A percentile compares a stretch with the other conserved stretches of the same genome.
Conservation (phyloP, 768 basidiomycete species). For the Xerocomus spinulosus region DNA sequence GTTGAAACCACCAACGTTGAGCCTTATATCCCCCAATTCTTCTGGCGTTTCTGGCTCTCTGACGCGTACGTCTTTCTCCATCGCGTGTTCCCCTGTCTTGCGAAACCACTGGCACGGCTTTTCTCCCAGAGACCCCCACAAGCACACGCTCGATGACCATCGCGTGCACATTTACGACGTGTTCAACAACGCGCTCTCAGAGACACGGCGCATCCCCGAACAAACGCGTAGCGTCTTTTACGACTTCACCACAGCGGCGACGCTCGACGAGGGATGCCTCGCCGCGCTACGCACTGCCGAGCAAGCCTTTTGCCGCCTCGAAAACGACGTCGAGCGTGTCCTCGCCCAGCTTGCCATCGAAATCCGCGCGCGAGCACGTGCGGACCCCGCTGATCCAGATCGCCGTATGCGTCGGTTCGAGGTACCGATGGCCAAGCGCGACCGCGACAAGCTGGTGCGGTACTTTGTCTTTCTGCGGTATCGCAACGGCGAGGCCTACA, state of each 20-base stretch:
- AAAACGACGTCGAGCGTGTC: slow-evolving; percentile 38
- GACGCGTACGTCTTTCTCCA: slow-evolving; percentile 31
- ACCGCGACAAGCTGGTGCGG: slow-evolving; percentile 40
- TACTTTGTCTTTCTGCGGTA: slow-evolving; percentile 57
- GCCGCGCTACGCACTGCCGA: slow-evolving; percentile 40
- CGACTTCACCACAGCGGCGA: slow-evolving; percentile 34
- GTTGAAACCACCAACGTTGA: slow-evolving; percentile 22
- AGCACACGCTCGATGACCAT: slow-evolving; percentile 31
- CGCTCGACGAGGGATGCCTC: slow-evolving; percentile 34
- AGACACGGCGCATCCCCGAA: slow-evolving; percentile 39
- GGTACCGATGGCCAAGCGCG: slow-evolving; percentile 18
- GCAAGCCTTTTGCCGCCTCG: slow-evolving; percentile 39
- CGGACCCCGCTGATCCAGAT: not conserved
- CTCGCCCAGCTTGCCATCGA: slow-evolving; percentile 34
- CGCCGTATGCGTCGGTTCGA: slow-evolving; percentile 15
- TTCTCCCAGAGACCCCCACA: slow-evolving; percentile 23
- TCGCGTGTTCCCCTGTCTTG: too few species aligned
- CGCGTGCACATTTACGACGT: slow-evolving; percentile 51
- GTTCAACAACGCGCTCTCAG: slow-evolving; percentile 46
- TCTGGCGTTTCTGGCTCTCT: slow-evolving; percentile 50
- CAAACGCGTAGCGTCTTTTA: slow-evolving; percentile 38
- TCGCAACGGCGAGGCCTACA: slow-evolving; percentile 48
- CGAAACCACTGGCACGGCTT: not conserved
- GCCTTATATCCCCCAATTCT: slow-evolving; percentile 42
- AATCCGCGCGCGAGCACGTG: slow-evolving; percentile 15